Evolutionary conservation across 257 asterid species (phyloP).

Genomic region (Solanum peruvianum): DNA sequence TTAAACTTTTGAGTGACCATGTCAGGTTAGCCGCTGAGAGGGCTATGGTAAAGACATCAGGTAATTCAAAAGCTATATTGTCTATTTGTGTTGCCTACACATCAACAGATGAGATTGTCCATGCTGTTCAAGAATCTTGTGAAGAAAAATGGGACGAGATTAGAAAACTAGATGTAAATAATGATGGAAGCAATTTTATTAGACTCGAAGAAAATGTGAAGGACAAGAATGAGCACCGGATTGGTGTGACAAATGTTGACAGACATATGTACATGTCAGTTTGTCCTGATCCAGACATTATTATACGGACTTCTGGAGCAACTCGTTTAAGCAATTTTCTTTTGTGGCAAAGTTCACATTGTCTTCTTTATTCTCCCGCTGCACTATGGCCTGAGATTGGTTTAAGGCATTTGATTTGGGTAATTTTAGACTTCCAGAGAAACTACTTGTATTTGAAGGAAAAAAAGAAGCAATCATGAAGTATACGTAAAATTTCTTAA

Average conservation of each 20-base stretch:
- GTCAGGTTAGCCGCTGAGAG: constrained; percentile 52
- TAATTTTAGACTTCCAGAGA: constrained; percentile 53
- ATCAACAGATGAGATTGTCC: constrained; percentile 64
- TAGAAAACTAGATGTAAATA: neutral
- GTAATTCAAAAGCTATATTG: constrained; percentile 43
- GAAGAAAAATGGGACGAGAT: constrained; percentile 23
- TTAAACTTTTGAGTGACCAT: constrained; percentile 46
- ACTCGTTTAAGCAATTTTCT: constrained; percentile 79
- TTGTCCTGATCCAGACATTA: constrained; percentile 62
- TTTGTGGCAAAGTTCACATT: constrained; percentile 64
- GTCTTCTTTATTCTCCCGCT: constrained; percentile 53
- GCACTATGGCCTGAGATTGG: constrained; percentile 78
- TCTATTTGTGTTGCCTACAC: constrained; percentile 75
- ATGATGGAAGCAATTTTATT: constrained; percentile 4
- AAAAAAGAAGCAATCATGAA: constrained; percentile 26
- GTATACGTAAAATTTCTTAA: neutral
- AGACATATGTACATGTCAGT: constrained; percentile 57
- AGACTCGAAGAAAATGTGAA: constrained; percentile 1
- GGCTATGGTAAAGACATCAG: constrained; percentile 55
- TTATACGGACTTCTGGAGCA: constrained; percentile 72
- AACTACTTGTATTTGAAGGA: constrained; percentile 26
- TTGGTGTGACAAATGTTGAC: constrained; percentile 37
- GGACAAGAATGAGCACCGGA: constrained; percentile 5
- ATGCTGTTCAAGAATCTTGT: constrained; percentile 49
- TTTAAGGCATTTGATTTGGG: constrained; percentile 50